These are phyloP conservation scores for Funneliformis caledonium DNA, from an alignment of 371 early-diverging fungal species.

Conservation along the genomic window DNA sequence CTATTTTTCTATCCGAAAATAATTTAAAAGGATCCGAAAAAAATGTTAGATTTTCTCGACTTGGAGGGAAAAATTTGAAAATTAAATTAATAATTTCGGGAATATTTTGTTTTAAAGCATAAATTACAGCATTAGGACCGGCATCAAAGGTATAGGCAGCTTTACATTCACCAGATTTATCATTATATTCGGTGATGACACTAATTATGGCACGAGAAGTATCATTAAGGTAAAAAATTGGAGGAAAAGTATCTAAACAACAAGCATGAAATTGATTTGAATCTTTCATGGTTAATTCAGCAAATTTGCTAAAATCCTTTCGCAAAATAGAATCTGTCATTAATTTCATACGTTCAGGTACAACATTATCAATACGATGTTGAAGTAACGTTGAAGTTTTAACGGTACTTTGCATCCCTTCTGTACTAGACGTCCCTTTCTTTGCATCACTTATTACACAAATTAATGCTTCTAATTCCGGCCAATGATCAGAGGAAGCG, in stretches of 20 bases:
- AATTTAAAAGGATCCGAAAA: constrained; percentile 43
- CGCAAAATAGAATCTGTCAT: constrained; percentile 85
- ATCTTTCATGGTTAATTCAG: constrained; percentile 95
- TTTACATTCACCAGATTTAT: constrained; percentile 55
- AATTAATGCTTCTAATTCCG: constrained; percentile 92
- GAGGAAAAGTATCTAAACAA: constrained; percentile 92
- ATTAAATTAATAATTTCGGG: constrained; percentile 82
- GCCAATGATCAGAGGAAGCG: constrained; percentile 92
- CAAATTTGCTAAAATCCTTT: constrained; percentile 91
- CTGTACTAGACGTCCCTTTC: constrained; percentile 92
- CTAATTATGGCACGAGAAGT: constrained; percentile 88
- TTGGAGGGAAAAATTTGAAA: constrained; percentile 81
- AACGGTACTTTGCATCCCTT: constrained; percentile 97
- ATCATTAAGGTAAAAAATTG: constrained; percentile 95
- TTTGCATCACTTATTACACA: constrained; percentile 91
- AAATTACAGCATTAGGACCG: constrained; percentile 98
- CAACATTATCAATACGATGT: constrained; percentile 80
- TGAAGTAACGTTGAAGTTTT: constrained; percentile 87
- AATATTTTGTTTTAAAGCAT: constrained; percentile 80
- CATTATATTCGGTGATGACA: constrained; percentile 87
- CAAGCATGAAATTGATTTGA: constrained; percentile 99
- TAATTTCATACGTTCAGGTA: constrained; percentile 85
- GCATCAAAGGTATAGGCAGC: constrained; percentile 96
- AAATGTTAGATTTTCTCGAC: constrained; percentile 55
- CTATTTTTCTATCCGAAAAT: constrained; percentile 19